Base-by-base conservation (phyloP, 257 asterid genomes). In the Fraxinus excelsior region DNA sequence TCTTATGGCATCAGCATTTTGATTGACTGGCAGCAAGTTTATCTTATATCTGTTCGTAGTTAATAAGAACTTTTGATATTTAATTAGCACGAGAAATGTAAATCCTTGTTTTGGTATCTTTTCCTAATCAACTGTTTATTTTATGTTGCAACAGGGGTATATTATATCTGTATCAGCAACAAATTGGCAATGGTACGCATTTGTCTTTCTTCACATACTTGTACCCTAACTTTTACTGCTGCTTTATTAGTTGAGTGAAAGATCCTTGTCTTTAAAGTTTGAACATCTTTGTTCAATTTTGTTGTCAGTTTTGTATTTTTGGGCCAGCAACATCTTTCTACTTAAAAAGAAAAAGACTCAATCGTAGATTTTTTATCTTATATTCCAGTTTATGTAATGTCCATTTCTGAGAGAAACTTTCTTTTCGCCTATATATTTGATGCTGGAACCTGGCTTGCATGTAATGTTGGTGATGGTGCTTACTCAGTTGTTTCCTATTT, bases 141-240 rank as follows among this genome's bases (percentile, higher is more conserved):
- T 82, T 35, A 71, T 76, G 62, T 74, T 79, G 85, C 78, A 65
- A 76, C 93, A 96, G 99, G 92, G 92, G 96, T 51, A 88, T 94
- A 82, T 79, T 94, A 74, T 87, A 85, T 79, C 71, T 94, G 74
- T 91, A 92, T 86, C 88, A 76, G 87, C 84, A 90, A 76, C 94
- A 87, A 84, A 87, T 90, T 75, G 96, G 97, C 78, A 87, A 93
- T 70, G 96, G 98, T 94, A 90, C 65, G 92, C 26, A 62, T 75
- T 9, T 81, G 53, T 70, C 78, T 38, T 9, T 58, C 7, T 58
- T 29, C 7, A 12, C 37, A 42, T 9, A 25, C 7, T 31, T 21
- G 66, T 58, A 12, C 40, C 13, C 13, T 10, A 19, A 38, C 10
- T 49, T 66, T 19, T 68, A 28, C 65, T 44, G 67, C 67, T 70